These are phyloP conservation scores for Ambrosiella cleistominuta DNA, from an alignment of 2,329 filamentous ascomycete genomes.

Conservation along the genomic window DNA sequence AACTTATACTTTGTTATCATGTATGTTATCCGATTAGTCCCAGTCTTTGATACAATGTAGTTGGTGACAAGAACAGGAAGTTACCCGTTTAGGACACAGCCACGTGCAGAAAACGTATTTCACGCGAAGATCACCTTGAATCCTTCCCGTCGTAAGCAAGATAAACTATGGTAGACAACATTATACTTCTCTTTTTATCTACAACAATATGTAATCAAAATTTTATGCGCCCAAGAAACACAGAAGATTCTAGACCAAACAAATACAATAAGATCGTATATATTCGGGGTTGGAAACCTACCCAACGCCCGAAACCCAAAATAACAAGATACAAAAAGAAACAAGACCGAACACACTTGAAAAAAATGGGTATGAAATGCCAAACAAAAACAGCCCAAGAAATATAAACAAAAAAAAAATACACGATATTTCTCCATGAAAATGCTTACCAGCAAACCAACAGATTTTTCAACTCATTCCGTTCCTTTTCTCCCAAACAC, in stretches of 20 bases:
- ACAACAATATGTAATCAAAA: not conserved
- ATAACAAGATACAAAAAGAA: not conserved
- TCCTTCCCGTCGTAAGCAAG: not conserved
- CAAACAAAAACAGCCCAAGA: not conserved
- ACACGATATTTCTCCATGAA: not conserved
- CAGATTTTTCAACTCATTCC: not conserved
- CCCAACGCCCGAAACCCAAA: too few relatives aligned
- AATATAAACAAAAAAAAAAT: not conserved
- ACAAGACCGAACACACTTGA: conserved; percentile 2
- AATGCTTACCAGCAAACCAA: not conserved
- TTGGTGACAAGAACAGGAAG: not conserved
- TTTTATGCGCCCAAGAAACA: conserved; percentile 6
- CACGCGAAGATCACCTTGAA: not conserved
- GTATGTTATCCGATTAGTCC: not conserved
- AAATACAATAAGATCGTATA: not conserved
- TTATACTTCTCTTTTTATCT: not conserved
- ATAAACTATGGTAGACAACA: not conserved
- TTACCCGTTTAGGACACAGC: too few relatives aligned
- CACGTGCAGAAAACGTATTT: too few relatives aligned
- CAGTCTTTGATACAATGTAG: not conserved
- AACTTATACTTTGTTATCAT: not conserved
- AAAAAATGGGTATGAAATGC: not conserved
- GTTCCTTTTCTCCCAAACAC: not conserved
- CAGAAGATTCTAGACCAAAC: not conserved
- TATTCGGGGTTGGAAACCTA: not conserved